Evolutionary conservation across 2,329 filamentous ascomycete genomes (phyloP), one percentile per base, ranked within the genome.

Genomic region (Furcasterigmium furcatum): DNA sequence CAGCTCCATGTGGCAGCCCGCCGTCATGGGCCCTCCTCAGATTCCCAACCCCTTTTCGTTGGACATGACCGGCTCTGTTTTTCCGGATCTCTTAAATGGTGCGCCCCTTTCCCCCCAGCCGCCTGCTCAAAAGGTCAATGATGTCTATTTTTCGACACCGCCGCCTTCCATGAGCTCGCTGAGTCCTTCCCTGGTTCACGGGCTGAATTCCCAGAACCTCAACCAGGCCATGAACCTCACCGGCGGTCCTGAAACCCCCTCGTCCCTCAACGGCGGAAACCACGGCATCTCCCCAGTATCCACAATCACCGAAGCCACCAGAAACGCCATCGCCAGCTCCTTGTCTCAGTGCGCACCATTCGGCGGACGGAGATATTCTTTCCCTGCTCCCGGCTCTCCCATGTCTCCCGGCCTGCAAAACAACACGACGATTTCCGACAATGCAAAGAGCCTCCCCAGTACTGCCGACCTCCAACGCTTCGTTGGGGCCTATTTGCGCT

Each of bases 391-490:
- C 51, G 74, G 67, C 55, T 79, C 79, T 41, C 76, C 78, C 18
- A 64, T 79, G 55, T 77, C 78, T 49, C 68, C 78, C 45, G 73
- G 77, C 51, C 68, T 74, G 52, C 66, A 73, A 51, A 65, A 67
- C 52, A 67, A 68, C 55, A 64, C 75, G 73, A 62, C 75, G 77
- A 61, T 68, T 51, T 64, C 70, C 56, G 72, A 74, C 54, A 68
- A 76, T 56, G 74, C 70, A 58, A 78, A 71, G 55, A 77, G 71
- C 53, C 76, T 96, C 47, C 91, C 92, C 44, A 90, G 80, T 68
- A 92, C 89, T 27, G 76, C 80, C 60, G 90, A 96, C 62, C 81
- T 97, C 51, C 91, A 95, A 65, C 87, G 90, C 63, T 96, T 91
- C 65, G 88, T 96, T 51, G 84, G 84, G 53, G 87, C 91, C 48